Percentiles rank a stretch among this genome's conserved stretches.
These are phyloP conservation scores for Melampsora americana DNA, from an alignment of 1,284 basidiomycete species.

Conservation along the genomic window DNA sequence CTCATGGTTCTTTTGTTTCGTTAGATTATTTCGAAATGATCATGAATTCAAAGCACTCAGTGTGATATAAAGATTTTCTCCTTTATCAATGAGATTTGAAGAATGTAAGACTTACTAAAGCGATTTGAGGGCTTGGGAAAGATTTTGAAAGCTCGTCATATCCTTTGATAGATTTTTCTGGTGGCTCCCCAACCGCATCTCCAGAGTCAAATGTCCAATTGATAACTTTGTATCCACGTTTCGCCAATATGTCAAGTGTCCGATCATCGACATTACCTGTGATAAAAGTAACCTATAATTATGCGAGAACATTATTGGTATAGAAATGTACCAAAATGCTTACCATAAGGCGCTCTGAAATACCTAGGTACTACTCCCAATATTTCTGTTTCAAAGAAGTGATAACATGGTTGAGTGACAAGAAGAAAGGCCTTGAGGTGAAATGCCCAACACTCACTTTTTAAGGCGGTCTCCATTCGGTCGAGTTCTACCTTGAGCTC, in stretches of 20 bases:
- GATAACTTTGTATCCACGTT: constrained; percentile 31
- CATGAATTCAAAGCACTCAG: too few relatives aligned
- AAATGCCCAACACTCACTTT: too few relatives aligned
- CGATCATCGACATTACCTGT: background rate
- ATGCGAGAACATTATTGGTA: too few relatives aligned
- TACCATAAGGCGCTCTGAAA: constrained; percentile 40
- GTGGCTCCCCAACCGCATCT: constrained; percentile 14
- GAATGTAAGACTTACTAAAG: background rate
- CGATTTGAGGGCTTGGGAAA: constrained; percentile 21
- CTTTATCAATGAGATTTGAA: too few relatives aligned
- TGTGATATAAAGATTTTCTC: too few relatives aligned
- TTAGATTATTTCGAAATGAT: too few relatives aligned
- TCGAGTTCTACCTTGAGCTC: too few relatives aligned
- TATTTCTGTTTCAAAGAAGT: background rate
- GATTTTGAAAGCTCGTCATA: constrained; percentile 15
- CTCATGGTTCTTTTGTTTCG: constrained; percentile 25
- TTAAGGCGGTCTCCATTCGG: too few relatives aligned
- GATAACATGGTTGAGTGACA: too few relatives aligned
- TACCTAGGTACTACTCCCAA: constrained; percentile 30
- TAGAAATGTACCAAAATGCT: background rate
- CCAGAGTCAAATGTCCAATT: constrained; percentile 33
- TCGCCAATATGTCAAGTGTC: constrained; percentile 4
- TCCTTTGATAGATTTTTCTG: constrained; percentile 1
- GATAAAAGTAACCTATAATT: background rate
- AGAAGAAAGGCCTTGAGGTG: too few relatives aligned